Evolutionary conservation across 352 stramenopile species (phyloP).

Genomic region (Phytopythium boreale): DNA sequence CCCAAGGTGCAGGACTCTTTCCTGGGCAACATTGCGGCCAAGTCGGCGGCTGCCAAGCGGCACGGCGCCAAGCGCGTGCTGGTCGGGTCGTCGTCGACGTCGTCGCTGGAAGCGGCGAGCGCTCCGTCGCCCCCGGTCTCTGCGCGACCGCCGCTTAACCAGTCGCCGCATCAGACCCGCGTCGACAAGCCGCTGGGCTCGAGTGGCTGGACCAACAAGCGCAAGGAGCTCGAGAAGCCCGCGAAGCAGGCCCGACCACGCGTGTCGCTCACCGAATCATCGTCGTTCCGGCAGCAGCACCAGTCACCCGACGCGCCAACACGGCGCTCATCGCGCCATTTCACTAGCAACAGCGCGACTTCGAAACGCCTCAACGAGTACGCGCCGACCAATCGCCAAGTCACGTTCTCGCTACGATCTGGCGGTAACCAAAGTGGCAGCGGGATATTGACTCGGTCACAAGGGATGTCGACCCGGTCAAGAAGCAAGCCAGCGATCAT

Average conservation of each 20-base stretch:
- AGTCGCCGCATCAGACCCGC: neutral
- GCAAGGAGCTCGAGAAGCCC: constrained; percentile 2
- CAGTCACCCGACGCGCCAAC: neutral
- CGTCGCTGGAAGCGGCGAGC: constrained; percentile 24
- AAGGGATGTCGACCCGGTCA: neutral
- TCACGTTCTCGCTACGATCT: neutral
- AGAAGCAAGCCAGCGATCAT: neutral
- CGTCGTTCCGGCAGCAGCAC: constrained; percentile 5
- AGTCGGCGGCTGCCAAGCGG: neutral
- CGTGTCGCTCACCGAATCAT: constrained; percentile 5
- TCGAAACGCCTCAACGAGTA: constrained; percentile 17
- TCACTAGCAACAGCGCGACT: constrained; percentile 7
- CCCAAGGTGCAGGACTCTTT: constrained; percentile 24
- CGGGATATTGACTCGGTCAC: neutral
- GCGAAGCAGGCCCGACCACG: constrained; percentile 6
- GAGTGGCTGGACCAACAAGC: constrained; percentile 20
- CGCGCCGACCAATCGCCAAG: constrained; percentile 15
- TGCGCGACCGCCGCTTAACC: neutral
- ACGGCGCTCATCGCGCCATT: constrained; percentile 10
- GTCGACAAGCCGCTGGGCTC: constrained; percentile 1
- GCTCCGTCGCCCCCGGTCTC: constrained; percentile 10
- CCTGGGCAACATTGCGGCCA: constrained; percentile 12
- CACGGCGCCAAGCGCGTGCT: constrained; percentile 1
- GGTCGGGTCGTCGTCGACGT: neutral
- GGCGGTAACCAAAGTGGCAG: neutral